These are phyloP conservation scores for Pythium volutum DNA, from an alignment of 352 stramenopile genomes.

Conservation along the genomic window DNA sequence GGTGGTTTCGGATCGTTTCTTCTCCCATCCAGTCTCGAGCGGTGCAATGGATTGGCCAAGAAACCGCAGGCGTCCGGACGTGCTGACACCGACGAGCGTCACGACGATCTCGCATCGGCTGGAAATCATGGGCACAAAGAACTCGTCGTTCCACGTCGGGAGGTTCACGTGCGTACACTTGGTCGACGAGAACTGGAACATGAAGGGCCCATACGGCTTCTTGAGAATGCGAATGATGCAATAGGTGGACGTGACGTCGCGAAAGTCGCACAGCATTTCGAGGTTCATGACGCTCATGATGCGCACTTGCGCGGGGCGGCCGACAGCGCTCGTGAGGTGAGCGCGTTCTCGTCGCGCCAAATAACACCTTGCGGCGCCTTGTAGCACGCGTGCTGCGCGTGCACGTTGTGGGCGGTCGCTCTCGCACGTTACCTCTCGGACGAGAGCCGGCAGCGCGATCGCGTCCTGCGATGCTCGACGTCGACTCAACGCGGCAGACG, in stretches of 20 bases:
- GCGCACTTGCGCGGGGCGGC: conserved; percentile 58
- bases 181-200: conserved; percentile 78
- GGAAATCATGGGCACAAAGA: conserved; percentile 80
- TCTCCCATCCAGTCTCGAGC: conserved; percentile 67
- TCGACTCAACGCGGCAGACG: background rate
- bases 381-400: conserved; percentile 30
- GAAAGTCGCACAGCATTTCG: conserved; percentile 76
- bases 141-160: conserved; percentile 57
- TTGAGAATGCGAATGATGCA: conserved; percentile 84
- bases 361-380: conserved; percentile 36
- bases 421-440: conserved; percentile 30
- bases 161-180: conserved; percentile 55
- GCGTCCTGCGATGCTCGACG: background rate
- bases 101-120: conserved; percentile 79
- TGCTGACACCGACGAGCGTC: conserved; percentile 68
- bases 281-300: conserved; percentile 44
- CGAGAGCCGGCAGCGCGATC: conserved; percentile 3
- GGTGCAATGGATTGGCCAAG: conserved; percentile 60
- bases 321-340: conserved; percentile 39
- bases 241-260: conserved; percentile 59
- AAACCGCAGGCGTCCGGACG: conserved; percentile 49
- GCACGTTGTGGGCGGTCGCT: conserved; percentile 36
- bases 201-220: conserved; percentile 83
- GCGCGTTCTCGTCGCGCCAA: conserved; percentile 33
- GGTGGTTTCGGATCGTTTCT: conserved; percentile 27